Percentiles rank a stretch among this genome's conserved stretches.
Conservation (phyloP, 805 yeast species). For the Kuraishia borneana region DNA sequence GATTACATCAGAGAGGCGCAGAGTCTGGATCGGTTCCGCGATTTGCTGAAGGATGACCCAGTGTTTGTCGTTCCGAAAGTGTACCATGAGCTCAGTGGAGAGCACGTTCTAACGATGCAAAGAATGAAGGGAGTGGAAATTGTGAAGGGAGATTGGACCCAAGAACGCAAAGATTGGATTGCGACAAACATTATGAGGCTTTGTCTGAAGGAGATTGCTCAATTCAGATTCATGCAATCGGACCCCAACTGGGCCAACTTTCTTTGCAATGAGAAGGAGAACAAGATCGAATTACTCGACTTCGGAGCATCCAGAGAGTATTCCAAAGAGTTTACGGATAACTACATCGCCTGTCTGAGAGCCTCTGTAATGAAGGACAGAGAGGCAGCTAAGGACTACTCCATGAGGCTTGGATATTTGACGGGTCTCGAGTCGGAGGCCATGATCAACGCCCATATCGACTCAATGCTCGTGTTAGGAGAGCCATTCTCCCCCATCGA, state of each 20-base stretch:
- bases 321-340: constrained; percentile 49
- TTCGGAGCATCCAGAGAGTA: constrained; percentile 92
- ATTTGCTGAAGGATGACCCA: constrained; percentile 46
- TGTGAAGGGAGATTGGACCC: constrained; percentile 64
- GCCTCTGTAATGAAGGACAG: constrained; percentile 68
- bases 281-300: constrained; percentile 77
- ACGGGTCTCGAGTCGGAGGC: constrained; percentile 83
- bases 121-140: constrained; percentile 76
- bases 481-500: constrained; percentile 72
- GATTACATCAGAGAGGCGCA: constrained; percentile 87
- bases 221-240: constrained; percentile 89
- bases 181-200: constrained; percentile 81
- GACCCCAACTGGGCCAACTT: constrained; percentile 99
- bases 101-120: constrained; percentile 83
- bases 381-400: constrained; percentile 47
- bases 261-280: constrained; percentile 60
- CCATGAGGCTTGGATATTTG: constrained; percentile 71
- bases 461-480: constrained; percentile 80
- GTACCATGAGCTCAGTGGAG: constrained; percentile 64
- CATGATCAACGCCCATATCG: constrained; percentile 89
- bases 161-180: constrained; percentile 67
- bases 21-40: constrained; percentile 56
- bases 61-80: constrained; percentile 77
- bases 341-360: constrained; percentile 62
- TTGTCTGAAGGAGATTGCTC: constrained; percentile 75